These are phyloP conservation scores for Iodosphaeria phyllophila DNA, from an alignment of 2,329 filamentous ascomycete species.

Conservation along the genomic window DNA sequence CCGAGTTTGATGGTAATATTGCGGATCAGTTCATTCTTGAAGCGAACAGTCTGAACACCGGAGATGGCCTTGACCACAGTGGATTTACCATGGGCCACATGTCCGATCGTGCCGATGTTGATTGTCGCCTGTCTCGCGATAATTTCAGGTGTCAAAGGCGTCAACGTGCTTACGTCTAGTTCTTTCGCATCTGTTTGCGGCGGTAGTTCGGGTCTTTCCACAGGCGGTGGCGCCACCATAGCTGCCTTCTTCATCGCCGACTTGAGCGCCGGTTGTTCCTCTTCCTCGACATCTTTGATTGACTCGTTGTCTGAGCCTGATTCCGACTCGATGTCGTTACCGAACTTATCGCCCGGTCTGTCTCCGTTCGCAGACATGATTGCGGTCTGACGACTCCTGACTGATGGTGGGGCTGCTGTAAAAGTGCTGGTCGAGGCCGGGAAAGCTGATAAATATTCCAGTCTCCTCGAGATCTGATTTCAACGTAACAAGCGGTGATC, in stretches of 20 bases:
- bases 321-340: constrained; percentile 57
- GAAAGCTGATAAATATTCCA: no score
- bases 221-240: constrained; percentile 35
- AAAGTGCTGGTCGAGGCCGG: no score
- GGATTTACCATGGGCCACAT: constrained; percentile 97
- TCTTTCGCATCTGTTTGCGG: constrained; percentile 86
- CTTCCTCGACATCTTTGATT: constrained; percentile 34
- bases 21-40: constrained; percentile 98
- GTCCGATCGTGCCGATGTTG: constrained; percentile 96
- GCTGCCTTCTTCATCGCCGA: constrained; percentile 69
- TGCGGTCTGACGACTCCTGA: constrained; percentile 3
- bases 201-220: constrained; percentile 35
- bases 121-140: constrained; percentile 96
- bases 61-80: constrained; percentile 99
- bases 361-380: constrained; percentile 35
- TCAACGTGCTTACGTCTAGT: constrained; percentile 64
- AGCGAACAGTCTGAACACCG: constrained; percentile 93
- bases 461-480: no score
- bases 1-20: constrained; percentile 99
- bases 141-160: constrained; percentile 83
- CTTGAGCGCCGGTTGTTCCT: constrained; percentile 57
- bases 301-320: constrained; percentile 46
- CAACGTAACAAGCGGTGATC: no score
- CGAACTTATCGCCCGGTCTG: constrained; percentile 50
- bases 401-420: no score